phyloP scores from a whole-genome alignment of 129 eudicot species.

The Pittosporum tobira region DNA sequence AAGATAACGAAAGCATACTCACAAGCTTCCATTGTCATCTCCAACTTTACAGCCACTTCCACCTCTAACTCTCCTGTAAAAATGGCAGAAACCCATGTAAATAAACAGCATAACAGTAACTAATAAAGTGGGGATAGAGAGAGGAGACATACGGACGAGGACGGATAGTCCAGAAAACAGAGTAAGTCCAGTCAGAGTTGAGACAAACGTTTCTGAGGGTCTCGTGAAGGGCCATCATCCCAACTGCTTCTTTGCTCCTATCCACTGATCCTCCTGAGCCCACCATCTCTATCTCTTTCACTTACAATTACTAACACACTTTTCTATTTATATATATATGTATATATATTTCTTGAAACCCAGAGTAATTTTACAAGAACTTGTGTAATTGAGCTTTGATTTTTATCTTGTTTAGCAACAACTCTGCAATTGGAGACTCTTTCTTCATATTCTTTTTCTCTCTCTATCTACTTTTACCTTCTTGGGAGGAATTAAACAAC shows the following conservation, averaged over 20 bases:
- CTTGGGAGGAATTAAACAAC: constrained; percentile 21
- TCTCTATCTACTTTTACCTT: background rate
- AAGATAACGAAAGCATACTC: constrained; percentile 21
- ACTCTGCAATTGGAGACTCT: constrained; percentile 11
- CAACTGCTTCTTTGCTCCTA: constrained; percentile 89
- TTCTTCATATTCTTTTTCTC: constrained; percentile 15
- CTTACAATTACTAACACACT: constrained; percentile 11
- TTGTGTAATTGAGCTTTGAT: background rate
- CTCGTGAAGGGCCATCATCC: constrained; percentile 96
- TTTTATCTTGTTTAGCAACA: constrained; percentile 14
- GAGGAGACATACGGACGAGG: constrained; percentile 71
- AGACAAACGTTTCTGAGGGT: constrained; percentile 82
- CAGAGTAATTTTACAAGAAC: too few species aligned
- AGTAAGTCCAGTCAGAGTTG: constrained; percentile 88
- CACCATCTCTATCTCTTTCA: constrained; percentile 42
- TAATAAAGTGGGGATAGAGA: background rate
- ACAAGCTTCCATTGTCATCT: constrained; percentile 98
- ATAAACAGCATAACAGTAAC: background rate
- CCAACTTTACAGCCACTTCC: constrained; percentile 96
- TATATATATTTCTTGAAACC: too few species aligned
- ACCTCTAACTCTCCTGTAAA: constrained; percentile 84
- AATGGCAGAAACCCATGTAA: constrained; percentile 19
- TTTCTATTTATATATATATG: too few species aligned
- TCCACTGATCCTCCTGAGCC: constrained; percentile 67
- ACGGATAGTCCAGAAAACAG: constrained; percentile 95